A percentile compares a stretch with the other conserved stretches of the same genome.
Evolutionary conservation across 2,329 filamentous ascomycete genomes (phyloP).

Genomic region (Fusarium sp.): DNA sequence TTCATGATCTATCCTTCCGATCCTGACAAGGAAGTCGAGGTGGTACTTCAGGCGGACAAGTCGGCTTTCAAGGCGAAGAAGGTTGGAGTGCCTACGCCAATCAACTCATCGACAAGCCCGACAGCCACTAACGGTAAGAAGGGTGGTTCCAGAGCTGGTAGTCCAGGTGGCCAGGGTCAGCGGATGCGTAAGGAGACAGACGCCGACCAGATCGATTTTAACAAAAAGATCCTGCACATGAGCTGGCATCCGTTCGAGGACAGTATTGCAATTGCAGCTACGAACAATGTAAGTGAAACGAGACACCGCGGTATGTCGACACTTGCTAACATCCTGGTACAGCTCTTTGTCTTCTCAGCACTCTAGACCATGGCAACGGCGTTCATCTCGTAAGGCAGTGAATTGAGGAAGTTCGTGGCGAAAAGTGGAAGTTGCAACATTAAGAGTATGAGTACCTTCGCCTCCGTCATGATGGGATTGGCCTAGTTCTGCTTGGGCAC

Average conservation of each 20-base stretch:
- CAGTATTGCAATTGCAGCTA: constrained; percentile 98
- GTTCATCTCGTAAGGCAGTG: constrained; percentile 42
- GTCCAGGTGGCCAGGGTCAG: constrained; percentile 84
- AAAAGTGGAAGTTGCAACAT: constrained; percentile 28
- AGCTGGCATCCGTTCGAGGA: constrained; percentile 99
- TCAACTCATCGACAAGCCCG: constrained; percentile 83
- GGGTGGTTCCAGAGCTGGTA: constrained; percentile 85
- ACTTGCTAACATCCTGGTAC: constrained; percentile 40
- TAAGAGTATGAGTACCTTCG: constrained; percentile 29
- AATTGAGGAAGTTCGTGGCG: constrained; percentile 28
- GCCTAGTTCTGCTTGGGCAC: constrained; percentile 34
- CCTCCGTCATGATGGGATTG: constrained; percentile 28
- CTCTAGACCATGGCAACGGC: constrained; percentile 60
- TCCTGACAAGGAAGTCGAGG: constrained; percentile 94
- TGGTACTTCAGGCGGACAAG: constrained; percentile 97
- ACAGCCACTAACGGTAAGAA: constrained; percentile 83
- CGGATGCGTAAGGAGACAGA: constrained; percentile 99
- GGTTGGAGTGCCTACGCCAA: constrained; percentile 96
- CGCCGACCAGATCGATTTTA: constrained; percentile 99
- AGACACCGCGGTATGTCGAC: background rate
- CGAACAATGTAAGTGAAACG: constrained; percentile 87
- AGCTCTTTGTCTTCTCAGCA: constrained; percentile 84
- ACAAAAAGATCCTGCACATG: constrained; percentile 99
- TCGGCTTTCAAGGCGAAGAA: constrained; percentile 99
- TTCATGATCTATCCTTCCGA: constrained; percentile 99